phyloP scores from a whole-genome alignment of 2,329 filamentous ascomycete genomes.

The Rasamsonia emersonii region DNA sequence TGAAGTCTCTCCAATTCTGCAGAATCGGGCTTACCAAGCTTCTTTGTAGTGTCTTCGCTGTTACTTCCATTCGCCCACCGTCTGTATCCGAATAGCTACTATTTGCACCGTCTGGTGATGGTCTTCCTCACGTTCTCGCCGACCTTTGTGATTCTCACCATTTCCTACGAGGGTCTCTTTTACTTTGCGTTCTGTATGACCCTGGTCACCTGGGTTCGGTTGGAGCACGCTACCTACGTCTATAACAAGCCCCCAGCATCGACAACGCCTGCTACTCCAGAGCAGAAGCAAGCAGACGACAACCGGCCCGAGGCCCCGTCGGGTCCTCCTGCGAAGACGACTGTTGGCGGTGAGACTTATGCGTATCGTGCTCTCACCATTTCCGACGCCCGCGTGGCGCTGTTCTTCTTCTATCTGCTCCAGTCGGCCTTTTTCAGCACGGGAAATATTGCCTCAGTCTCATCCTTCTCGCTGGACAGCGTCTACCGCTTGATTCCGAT shows the following conservation, averaged over 20 bases:
- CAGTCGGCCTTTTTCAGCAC: slow-evolving; percentile 97
- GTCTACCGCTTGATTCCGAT: slow-evolving; percentile 80
- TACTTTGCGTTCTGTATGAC: slow-evolving; percentile 82
- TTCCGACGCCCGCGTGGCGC: slow-evolving; percentile 74
- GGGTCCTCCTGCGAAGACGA: slow-evolving; percentile 21
- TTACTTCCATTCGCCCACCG: slow-evolving; percentile 73
- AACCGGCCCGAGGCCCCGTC: slow-evolving; percentile 1
- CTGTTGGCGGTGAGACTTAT: slow-evolving; percentile 22
- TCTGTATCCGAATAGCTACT: slow-evolving; percentile 72
- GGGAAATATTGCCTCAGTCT: slow-evolving; percentile 89
- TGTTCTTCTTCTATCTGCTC: slow-evolving; percentile 92
- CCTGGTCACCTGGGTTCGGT: slow-evolving; percentile 79
- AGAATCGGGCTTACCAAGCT: slow-evolving; percentile 10
- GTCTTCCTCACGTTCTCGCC: slow-evolving; percentile 91
- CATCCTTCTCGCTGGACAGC: slow-evolving; percentile 86
- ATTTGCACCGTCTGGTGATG: slow-evolving; percentile 78
- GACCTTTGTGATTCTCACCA: slow-evolving; percentile 89
- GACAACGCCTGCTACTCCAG: no score
- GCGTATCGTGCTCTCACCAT: slow-evolving; percentile 62
- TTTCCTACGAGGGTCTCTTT: slow-evolving; percentile 94
- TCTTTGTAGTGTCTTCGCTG: slow-evolving; percentile 56
- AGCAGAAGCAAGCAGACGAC: neutral
- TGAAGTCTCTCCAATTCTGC: slow-evolving; percentile 15
- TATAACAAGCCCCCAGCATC: slow-evolving; percentile 24
- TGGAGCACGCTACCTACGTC: slow-evolving; percentile 69